Conservation (phyloP, 768 basidiomycete genomes). For the Boletus reticuloceps region DNA sequence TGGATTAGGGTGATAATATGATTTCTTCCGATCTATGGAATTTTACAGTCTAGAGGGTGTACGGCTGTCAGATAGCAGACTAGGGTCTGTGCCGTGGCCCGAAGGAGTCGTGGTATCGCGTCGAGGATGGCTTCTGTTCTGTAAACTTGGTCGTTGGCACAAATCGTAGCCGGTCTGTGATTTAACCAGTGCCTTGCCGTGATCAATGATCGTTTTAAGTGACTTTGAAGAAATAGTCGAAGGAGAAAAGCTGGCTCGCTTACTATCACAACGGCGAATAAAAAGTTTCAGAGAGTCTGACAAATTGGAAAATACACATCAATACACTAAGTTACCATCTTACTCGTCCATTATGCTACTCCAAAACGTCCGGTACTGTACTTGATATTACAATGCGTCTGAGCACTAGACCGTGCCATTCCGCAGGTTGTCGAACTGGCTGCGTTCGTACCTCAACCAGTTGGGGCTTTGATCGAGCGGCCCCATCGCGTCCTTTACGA, state of each 20-base stretch:
- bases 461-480: slow-evolving; percentile 68
- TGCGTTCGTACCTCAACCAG: slow-evolving; percentile 76
- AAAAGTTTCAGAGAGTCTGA: background rate
- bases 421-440: slow-evolving; percentile 78
- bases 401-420: slow-evolving; percentile 51
- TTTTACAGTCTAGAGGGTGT: slow-evolving; percentile 15
- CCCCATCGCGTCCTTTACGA: slow-evolving; percentile 80
- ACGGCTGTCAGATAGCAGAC: background rate
- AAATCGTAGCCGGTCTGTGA: background rate
- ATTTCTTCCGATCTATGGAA: slow-evolving; percentile 19
- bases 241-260: background rate
- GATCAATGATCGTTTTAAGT: background rate
- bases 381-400: background rate
- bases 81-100: too few species aligned
- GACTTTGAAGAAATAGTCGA: background rate
- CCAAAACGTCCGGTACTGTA: background rate
- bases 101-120: slow-evolving; percentile 4
- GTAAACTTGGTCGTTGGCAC: background rate
- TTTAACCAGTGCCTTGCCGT: background rate
- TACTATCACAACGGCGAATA: background rate
- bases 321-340: background rate
- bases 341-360: background rate
- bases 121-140: background rate
- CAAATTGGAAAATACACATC: slow-evolving; percentile 6
- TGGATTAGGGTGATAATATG: slow-evolving; percentile 19